phyloP scores from a whole-genome alignment of 108 stramenopile species.

The Cyclotella choctawhatcheeana region DNA sequence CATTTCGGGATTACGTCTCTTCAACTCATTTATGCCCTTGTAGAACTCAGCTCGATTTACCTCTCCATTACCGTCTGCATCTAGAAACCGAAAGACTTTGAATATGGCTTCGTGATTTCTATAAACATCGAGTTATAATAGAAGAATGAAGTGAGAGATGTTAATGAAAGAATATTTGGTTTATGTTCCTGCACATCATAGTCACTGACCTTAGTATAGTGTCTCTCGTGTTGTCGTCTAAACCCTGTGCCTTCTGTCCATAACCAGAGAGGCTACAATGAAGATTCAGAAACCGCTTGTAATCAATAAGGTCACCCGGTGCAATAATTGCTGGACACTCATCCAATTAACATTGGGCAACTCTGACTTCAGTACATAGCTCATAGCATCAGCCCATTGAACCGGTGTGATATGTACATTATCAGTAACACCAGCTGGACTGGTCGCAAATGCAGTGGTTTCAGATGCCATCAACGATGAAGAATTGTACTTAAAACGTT shows the following conservation, averaged over 20 bases:
- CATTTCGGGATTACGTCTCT: neutral
- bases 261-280: neutral
- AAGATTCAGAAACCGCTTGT: neutral
- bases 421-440: neutral
- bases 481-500: no score
- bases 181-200: no score
- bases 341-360: neutral
- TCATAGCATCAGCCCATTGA: neutral
- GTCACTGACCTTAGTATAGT: neutral
- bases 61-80: neutral
- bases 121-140: neutral
- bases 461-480: no score
- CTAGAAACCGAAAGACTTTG: neutral
- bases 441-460: neutral
- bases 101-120: neutral
- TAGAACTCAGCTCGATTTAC: neutral
- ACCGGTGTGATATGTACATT: neutral
- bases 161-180: neutral
- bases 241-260: neutral
- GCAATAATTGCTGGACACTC: neutral
- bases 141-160: neutral
- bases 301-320: neutral
- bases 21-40: neutral
- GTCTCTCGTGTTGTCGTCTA: neutral
- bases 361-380: neutral